A percentile compares a stretch with the other conserved stretches of the same genome.
Conservation (phyloP, 2,329 filamentous ascomycete genomes). For the Botrytis porri region DNA sequence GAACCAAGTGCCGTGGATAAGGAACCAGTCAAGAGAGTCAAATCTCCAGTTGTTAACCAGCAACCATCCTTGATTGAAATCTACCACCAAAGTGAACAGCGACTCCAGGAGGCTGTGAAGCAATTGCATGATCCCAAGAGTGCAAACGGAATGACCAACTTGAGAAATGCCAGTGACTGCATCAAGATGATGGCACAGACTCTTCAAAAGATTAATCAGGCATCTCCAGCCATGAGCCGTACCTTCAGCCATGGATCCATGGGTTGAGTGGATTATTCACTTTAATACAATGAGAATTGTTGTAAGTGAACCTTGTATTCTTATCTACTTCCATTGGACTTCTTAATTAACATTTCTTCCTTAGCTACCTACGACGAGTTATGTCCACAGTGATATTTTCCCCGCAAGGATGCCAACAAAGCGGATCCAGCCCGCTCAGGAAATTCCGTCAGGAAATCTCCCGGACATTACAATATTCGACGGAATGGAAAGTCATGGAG, state of each 20-base stretch:
- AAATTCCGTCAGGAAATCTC: background rate
- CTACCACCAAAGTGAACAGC: slow-evolving; percentile 33
- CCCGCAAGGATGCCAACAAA: background rate
- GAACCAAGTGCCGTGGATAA: slow-evolving; percentile 31
- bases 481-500: slow-evolving; percentile 17
- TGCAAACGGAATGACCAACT: slow-evolving; percentile 29
- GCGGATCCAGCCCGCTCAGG: slow-evolving; percentile 18
- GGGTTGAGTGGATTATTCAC: slow-evolving; percentile 29
- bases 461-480: slow-evolving; percentile 5
- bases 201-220: slow-evolving; percentile 30
- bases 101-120: slow-evolving; percentile 31
- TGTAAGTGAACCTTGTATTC: slow-evolving; percentile 23
- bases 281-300: slow-evolving; percentile 16
- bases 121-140: slow-evolving; percentile 34
- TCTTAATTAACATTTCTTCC: background rate
- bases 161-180: slow-evolving; percentile 32
- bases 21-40: slow-evolving; percentile 29
- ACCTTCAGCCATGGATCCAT: slow-evolving; percentile 26
- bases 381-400: background rate
- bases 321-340: background rate
- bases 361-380: slow-evolving; percentile 1
- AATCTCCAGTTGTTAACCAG: slow-evolving; percentile 30
- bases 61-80: slow-evolving; percentile 34
- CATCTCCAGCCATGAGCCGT: slow-evolving; percentile 24
- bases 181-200: slow-evolving; percentile 36